Conservation (phyloP, 345 rosid species). For the Dipteronia dyeriana region DNA sequence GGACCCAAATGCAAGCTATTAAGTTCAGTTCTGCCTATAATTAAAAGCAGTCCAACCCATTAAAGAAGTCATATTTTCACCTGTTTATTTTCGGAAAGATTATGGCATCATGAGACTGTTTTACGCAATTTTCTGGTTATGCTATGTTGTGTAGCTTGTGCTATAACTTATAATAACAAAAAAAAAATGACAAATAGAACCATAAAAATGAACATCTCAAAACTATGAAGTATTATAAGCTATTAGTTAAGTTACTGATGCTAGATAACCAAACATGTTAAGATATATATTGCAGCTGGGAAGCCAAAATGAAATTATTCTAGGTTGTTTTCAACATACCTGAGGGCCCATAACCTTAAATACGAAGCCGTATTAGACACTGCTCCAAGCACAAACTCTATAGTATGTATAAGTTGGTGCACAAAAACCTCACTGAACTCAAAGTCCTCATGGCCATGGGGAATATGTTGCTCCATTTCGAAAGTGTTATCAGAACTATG, state of each 20-base stretch:
- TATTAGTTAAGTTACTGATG: not conserved
- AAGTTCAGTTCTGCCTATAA: no score
- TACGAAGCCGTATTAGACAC: slow-evolving; percentile 74
- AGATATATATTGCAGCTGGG: slow-evolving; percentile 6
- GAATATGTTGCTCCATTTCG: slow-evolving; percentile 44
- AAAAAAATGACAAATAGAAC: not conserved
- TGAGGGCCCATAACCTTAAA: slow-evolving; percentile 71
- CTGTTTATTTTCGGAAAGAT: no score
- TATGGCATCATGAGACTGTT: no score
- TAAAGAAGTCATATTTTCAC: no score
- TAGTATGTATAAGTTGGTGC: slow-evolving; percentile 69
- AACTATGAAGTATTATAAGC: not conserved
- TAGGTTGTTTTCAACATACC: slow-evolving; percentile 27
- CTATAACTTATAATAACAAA: no score
- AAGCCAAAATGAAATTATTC: not conserved
- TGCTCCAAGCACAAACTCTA: slow-evolving; percentile 69
- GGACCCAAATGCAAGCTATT: no score
- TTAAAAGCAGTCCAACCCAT: no score
- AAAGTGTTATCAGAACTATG: slow-evolving; percentile 36
- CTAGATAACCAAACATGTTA: not conserved
- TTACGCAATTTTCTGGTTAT: no score
- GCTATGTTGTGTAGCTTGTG: no score
- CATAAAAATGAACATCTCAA: not conserved
- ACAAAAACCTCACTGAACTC: slow-evolving; percentile 72
- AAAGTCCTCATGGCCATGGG: slow-evolving; percentile 54